Base-by-base conservation (phyloP, 441 rosid species). In the Mallotus japonicus region DNA sequence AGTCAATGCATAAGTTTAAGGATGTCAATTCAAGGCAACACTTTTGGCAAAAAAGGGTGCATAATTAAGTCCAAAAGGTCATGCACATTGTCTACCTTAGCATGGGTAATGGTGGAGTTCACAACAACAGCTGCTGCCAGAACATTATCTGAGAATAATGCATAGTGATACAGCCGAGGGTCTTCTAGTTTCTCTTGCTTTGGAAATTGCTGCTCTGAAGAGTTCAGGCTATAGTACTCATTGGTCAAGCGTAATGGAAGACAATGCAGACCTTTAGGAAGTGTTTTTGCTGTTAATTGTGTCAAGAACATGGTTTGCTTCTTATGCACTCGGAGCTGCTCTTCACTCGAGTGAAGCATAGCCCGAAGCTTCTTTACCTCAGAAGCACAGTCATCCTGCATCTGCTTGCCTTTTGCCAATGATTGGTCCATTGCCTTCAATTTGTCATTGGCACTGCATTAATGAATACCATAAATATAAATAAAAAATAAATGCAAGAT, bases 211-310 rank as follows among this genome's bases (percentile, higher is more conserved):
- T 77, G 90, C 65, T 88, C 81, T 50, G 93, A 85, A 76, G 91
- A 77, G 81, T 81, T 84, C 79, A 90, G 81, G 44, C 86, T 49
- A 76, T 88, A 89, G 71, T 90, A 95, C 78, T 91, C 97, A 19
- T 87, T 81, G 62, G 98, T 89, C 76, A 95, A 91, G 81, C 96
- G 98, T 70, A 95, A 77, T 10, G 99, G 97, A 75, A 95, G 96
- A 83, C 99, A 92, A 78, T 95, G 99, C 76, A 92, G 91, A 69
- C 99, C 98, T 84, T 92, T 95, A 22, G 99, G 95, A 71, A 92
- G 81, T 9, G 98, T 91, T 84, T 92, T 92, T 60, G 99, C 97
- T 50, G 99, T 90, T 85, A 95, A 79, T 58, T 92, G 98, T 13
- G 94, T 91, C 87, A 95, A 88, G 85, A 90, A 92, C 87, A 89